Conservation (phyloP, 2,329 filamentous ascomycete genomes). For the Ophiostoma ips region DNA sequence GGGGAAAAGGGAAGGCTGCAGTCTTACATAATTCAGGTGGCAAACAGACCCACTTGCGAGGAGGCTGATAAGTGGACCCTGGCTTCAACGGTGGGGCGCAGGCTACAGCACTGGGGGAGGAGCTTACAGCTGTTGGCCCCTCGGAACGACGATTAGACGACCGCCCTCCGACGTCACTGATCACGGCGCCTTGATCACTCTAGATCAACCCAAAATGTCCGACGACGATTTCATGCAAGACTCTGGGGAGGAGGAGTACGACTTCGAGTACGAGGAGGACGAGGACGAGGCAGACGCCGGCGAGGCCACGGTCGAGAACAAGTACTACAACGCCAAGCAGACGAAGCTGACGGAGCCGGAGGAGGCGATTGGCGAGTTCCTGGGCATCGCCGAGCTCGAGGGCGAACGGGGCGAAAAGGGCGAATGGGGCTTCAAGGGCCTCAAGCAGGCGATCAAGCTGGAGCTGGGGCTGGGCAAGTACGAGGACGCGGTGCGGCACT, state of each 20-base stretch:
- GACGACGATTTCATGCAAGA: slow-evolving; percentile 93
- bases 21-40: no score
- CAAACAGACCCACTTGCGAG: no score
- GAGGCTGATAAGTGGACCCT: no score
- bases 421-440: slow-evolving; percentile 96
- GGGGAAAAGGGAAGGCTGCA: not conserved
- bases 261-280: slow-evolving; percentile 91
- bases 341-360: slow-evolving; percentile 77
- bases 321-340: slow-evolving; percentile 99
- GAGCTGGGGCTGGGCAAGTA: slow-evolving; percentile 90
- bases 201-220: slow-evolving; percentile 42
- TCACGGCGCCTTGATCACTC: not conserved
- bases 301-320: slow-evolving; percentile 95
- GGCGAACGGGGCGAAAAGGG: slow-evolving; percentile 90
- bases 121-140: no score
- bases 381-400: slow-evolving; percentile 75
- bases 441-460: slow-evolving; percentile 96
- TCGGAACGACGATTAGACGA: no score
- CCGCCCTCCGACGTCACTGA: no score
- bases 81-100: no score
- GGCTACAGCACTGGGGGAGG: no score
- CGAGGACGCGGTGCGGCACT: slow-evolving; percentile 78
- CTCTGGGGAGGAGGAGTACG: slow-evolving; percentile 83
- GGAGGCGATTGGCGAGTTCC: slow-evolving; percentile 80
- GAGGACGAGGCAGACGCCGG: slow-evolving; percentile 78